Conservation (phyloP, 2,329 filamentous ascomycete species). For the Phaeophleospora eucalypticola region DNA sequence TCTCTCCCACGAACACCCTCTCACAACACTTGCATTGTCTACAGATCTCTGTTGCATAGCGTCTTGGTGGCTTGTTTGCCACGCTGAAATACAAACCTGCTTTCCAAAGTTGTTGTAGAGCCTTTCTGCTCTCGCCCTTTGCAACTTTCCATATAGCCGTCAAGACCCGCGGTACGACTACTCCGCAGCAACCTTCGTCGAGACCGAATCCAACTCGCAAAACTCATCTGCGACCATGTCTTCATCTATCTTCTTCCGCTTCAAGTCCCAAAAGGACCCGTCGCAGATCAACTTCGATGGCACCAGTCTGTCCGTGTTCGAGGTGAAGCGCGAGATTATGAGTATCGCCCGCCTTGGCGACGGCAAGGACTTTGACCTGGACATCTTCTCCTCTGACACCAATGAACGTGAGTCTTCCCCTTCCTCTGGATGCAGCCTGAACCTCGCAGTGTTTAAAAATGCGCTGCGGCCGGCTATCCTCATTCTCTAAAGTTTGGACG, state of each 20-base stretch:
- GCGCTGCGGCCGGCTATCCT: too few relatives aligned
- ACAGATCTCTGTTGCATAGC: neutral
- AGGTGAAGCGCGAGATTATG: slow-evolving; percentile 98
- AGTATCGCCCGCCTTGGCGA: slow-evolving; percentile 88
- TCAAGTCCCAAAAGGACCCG: slow-evolving; percentile 97
- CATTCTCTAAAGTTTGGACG: too few relatives aligned
- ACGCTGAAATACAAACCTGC: neutral
- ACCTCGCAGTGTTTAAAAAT: too few relatives aligned
- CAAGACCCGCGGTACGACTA: neutral
- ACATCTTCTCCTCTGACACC: slow-evolving; percentile 88
- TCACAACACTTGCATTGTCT: neutral
- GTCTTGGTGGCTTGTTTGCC: neutral
- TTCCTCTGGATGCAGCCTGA: neutral
- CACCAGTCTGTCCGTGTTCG: slow-evolving; percentile 96
- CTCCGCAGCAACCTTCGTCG: neutral
- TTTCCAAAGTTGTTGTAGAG: neutral
- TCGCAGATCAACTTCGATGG: slow-evolving; percentile 94
- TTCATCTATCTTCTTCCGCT: slow-evolving; percentile 99
- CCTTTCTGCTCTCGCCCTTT: slow-evolving; percentile 3
- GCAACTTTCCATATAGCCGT: slow-evolving; percentile 1
- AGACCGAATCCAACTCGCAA: neutral
- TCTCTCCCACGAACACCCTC: neutral
- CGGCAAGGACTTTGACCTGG: slow-evolving; percentile 92
- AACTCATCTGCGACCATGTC: slow-evolving; percentile 60
- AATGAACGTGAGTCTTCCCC: slow-evolving; percentile 66